Evolutionary conservation across 2,329 filamentous ascomycete genomes (phyloP), one percentile per base, ranked within the genome.

Genomic region (Rhynchosporium secalis): DNA sequence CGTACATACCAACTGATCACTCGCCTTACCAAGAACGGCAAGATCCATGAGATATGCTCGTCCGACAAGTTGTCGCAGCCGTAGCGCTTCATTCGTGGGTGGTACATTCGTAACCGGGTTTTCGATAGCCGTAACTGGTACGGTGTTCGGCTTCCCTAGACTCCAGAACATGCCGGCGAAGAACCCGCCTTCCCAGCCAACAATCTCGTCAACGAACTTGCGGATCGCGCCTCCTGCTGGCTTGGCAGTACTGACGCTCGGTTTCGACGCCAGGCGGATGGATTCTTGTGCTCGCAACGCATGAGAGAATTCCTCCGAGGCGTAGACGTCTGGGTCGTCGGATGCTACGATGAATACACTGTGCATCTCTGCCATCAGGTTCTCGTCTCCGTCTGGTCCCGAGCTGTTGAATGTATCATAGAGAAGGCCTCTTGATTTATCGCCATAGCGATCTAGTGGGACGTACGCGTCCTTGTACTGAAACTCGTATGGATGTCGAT

Each of bases 131-230:
- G 68, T 73, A 3, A 66, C 65, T 7, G 71, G 70, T 2, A 72
- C 72, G 38, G 75, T 74, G 20, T 68, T 75, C 13, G 75, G 78
- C 70, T 75, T 79, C 61, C 76, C 92, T 0, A 96, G 79, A 56
- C 86, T 88, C 85, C 89, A 93, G 76, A 96, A 96, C 76, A 95
- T 87, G 70, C 86, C 83, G 13, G 84, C 83, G 76, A 89, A 96
- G 79, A 96, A 96, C 1, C 92, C 92, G 20, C 92, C 91, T 74
- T 96, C 91, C 91, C 91, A 96, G 36, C 91, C 92, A 46, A 91
- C 86, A 1, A 87, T 84, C 72, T 92, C 88, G 63, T 92, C 90
- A 41, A 90, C 82, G 73, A 90, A 91, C 69, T 83, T 85, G 67
- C 82, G 81, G 72, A 89, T 84, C 6, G 82, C 78, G 3, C 70